Percentiles rank a stretch among this genome's conserved stretches.
phyloP scores from a whole-genome alignment of 1,284 basidiomycete genomes.

The Boletus mariae region DNA sequence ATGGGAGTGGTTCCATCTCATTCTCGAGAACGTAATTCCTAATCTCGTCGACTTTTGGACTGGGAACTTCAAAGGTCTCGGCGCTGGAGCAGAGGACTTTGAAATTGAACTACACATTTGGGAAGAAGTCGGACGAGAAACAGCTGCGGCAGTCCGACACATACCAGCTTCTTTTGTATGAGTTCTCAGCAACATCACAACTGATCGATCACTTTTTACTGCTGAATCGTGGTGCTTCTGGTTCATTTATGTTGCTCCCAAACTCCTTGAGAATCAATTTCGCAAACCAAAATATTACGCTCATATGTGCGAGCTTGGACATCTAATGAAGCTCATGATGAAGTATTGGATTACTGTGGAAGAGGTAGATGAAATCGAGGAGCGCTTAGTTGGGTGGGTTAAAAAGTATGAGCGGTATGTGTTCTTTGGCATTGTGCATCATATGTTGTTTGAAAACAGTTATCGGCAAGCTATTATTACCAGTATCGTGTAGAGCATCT shows the following conservation, averaged over 20 bases:
- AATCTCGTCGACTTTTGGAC: slow-evolving; percentile 30
- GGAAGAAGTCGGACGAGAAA: slow-evolving; percentile 20
- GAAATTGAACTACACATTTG: slow-evolving; percentile 19
- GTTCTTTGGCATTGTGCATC: too few species aligned
- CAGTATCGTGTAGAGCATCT: slow-evolving; percentile 12
- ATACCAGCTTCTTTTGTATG: slow-evolving; percentile 7
- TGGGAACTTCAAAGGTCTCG: slow-evolving; percentile 28
- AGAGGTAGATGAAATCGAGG: too few species aligned
- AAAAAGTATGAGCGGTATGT: too few species aligned
- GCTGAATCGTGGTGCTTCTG: slow-evolving; percentile 13
- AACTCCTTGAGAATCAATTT: slow-evolving; percentile 2
- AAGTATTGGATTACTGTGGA: too few species aligned
- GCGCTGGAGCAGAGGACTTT: slow-evolving; percentile 18
- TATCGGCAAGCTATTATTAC: slow-evolving; percentile 21
- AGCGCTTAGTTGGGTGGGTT: too few species aligned
- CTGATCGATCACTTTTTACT: background rate
- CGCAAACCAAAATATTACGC: too few species aligned
- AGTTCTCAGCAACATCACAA: slow-evolving; percentile 5
- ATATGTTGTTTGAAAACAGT: too few species aligned
- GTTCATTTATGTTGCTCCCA: slow-evolving; percentile 10
- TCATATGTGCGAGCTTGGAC: too few species aligned
- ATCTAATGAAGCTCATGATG: too few species aligned
- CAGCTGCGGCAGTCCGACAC: background rate
- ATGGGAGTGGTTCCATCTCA: slow-evolving; percentile 24
- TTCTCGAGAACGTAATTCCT: background rate